Evolutionary conservation across 2,329 filamentous ascomycete species (phyloP).

Genomic region (Teratosphaeria epicoccoides): DNA sequence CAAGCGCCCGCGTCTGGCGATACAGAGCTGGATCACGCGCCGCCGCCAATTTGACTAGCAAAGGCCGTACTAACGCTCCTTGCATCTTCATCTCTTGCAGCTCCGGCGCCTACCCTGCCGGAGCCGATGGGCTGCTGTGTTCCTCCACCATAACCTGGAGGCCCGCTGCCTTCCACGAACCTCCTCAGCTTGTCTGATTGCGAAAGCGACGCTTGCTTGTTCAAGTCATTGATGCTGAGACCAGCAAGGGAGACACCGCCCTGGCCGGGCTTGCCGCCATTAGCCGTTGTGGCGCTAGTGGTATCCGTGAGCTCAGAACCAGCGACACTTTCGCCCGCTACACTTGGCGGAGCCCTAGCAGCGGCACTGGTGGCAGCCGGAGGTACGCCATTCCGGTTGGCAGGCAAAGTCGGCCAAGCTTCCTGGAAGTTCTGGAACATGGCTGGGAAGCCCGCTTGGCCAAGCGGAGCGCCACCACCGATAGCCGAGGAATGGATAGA

Average conservation of each 20-base stretch:
- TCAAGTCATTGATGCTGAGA: slow-evolving; percentile 60
- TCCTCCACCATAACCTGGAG: slow-evolving; percentile 11
- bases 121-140: slow-evolving; percentile 46
- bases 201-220: slow-evolving; percentile 62
- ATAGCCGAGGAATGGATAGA: slow-evolving; percentile 90
- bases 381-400: slow-evolving; percentile 37
- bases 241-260: slow-evolving; percentile 83
- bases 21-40: background rate
- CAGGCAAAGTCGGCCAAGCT: slow-evolving; percentile 66
- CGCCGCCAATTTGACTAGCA: slow-evolving; percentile 73
- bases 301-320: slow-evolving; percentile 84
- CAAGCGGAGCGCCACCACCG: slow-evolving; percentile 51
- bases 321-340: slow-evolving; percentile 85
- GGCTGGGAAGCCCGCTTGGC: slow-evolving; percentile 62
- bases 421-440: slow-evolving; percentile 96
- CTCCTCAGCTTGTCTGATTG: slow-evolving; percentile 88
- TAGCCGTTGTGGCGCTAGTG: slow-evolving; percentile 42
- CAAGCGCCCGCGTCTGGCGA: background rate
- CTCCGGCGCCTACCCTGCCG: slow-evolving; percentile 42
- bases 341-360: slow-evolving; percentile 40
- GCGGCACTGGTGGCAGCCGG: background rate
- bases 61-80: slow-evolving; percentile 95
- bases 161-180: slow-evolving; percentile 62
- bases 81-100: slow-evolving; percentile 72
- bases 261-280: slow-evolving; percentile 53